These are phyloP conservation scores for Xylariales sp. DNA, from an alignment of 2,329 filamentous ascomycete species.

Conservation along the genomic window DNA sequence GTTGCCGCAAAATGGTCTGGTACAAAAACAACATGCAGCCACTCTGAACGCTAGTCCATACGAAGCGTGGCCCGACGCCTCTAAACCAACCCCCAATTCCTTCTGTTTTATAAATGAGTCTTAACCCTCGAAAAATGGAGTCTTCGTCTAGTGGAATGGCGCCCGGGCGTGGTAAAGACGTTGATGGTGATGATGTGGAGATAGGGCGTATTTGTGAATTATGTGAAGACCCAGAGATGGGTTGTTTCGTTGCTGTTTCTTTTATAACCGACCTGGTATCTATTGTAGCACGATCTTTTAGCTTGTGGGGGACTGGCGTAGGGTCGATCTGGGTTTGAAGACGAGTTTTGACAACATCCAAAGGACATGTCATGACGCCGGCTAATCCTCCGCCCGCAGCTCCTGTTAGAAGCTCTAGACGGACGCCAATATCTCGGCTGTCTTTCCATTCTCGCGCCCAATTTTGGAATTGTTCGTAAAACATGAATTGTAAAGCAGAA, in stretches of 20 bases:
- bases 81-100: conserved; percentile 92
- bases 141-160: conserved; percentile 87
- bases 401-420: conserved; percentile 88
- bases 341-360: conserved; percentile 97
- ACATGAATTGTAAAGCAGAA: conserved; percentile 95
- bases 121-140: conserved; percentile 85
- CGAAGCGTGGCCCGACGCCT: conserved; percentile 88
- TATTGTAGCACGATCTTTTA: conserved; percentile 42
- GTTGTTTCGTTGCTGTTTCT: conserved; percentile 43
- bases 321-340: conserved; percentile 87
- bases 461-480: conserved; percentile 93
- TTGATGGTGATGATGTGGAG: conserved; percentile 90
- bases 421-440: conserved; percentile 84
- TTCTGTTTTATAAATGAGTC: conserved; percentile 89
- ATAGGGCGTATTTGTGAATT: conserved; percentile 76
- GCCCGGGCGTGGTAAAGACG: conserved; percentile 81
- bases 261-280: conserved; percentile 45
- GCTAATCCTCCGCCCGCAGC: conserved; percentile 91
- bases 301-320: conserved; percentile 44
- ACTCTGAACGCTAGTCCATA: conserved; percentile 98
- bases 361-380: conserved; percentile 91
- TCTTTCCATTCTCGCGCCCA: conserved; percentile 83
- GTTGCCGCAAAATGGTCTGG: conserved; percentile 82
- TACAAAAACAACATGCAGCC: conserved; percentile 97
- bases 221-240: conserved; percentile 47